A percentile compares a stretch with the other conserved stretches of the same genome.
Conservation (phyloP, 169 alveolate genomes). For the Cryptosporidium canis region DNA sequence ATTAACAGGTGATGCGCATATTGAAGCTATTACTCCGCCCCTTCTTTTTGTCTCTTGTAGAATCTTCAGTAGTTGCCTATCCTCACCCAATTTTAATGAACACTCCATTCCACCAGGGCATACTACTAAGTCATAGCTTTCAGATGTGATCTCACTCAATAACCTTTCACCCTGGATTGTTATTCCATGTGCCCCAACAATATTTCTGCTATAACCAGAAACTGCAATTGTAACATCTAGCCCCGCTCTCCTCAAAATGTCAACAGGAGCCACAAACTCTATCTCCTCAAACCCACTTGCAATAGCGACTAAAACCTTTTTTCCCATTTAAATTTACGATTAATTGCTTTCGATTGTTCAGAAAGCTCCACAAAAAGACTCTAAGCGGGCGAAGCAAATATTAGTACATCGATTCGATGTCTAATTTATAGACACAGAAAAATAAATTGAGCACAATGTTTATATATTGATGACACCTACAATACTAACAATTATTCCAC, state of each 20-base stretch:
- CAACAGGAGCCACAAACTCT: slow-evolving; percentile 81
- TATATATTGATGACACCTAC: no score
- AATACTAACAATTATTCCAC: no score
- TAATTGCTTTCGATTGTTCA: not conserved
- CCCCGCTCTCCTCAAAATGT: slow-evolving; percentile 81
- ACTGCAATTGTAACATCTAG: slow-evolving; percentile 81
- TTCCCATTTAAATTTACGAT: slow-evolving; percentile 15
- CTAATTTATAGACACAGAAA: no score
- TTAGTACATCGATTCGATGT: no score
- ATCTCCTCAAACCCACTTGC: slow-evolving; percentile 83
- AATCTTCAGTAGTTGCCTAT: slow-evolving; percentile 74
- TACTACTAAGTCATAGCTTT: slow-evolving; percentile 79
- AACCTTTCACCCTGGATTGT: slow-evolving; percentile 74
- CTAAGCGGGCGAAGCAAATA: no score
- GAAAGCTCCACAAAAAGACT: not conserved
- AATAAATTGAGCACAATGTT: no score
- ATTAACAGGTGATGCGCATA: slow-evolving; percentile 88
- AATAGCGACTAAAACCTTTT: slow-evolving; percentile 78
- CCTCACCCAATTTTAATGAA: slow-evolving; percentile 75
- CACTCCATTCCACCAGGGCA: slow-evolving; percentile 86
- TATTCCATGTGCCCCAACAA: slow-evolving; percentile 75
- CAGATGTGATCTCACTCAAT: slow-evolving; percentile 24
- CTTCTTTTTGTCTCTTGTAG: slow-evolving; percentile 77
- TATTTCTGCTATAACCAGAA: slow-evolving; percentile 22
- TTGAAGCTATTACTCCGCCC: slow-evolving; percentile 84